Evolutionary conservation across 1,284 basidiomycete genomes (phyloP).

Genomic region (Fistulinella cinereoalba): DNA sequence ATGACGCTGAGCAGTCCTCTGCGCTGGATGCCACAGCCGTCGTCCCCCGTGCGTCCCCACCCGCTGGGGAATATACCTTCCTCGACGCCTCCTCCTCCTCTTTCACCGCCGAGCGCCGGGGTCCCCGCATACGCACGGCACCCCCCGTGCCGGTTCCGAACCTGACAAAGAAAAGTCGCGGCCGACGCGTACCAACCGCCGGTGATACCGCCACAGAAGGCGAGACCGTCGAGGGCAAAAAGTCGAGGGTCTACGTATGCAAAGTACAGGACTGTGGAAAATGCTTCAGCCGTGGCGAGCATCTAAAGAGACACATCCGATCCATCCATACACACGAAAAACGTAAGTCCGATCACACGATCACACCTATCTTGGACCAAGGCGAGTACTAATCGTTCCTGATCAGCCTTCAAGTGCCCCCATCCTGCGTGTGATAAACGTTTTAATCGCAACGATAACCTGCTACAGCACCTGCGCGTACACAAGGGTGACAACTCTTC

Average conservation of each 20-base stretch:
- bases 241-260: slow-evolving; percentile 56
- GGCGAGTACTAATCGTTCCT: slow-evolving; percentile 24
- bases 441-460: slow-evolving; percentile 65
- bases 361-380: slow-evolving; percentile 10
- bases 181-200: slow-evolving; percentile 60
- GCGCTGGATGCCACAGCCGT: slow-evolving; percentile 7
- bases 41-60: slow-evolving; percentile 23
- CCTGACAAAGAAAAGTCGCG: slow-evolving; percentile 69
- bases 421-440: slow-evolving; percentile 54
- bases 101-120: slow-evolving; percentile 34
- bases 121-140: slow-evolving; percentile 36
- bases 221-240: slow-evolving; percentile 36
- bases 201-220: slow-evolving; percentile 25
- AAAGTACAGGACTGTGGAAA: slow-evolving; percentile 68
- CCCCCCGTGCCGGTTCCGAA: slow-evolving; percentile 66
- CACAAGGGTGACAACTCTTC: slow-evolving; percentile 46
- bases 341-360: slow-evolving; percentile 47
- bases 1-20: slow-evolving; percentile 18
- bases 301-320: slow-evolving; percentile 74
- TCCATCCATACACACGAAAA: slow-evolving; percentile 77
- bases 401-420: slow-evolving; percentile 56
- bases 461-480: slow-evolving; percentile 57
- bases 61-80: slow-evolving; percentile 34
- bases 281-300: slow-evolving; percentile 71
- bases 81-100: slow-evolving; percentile 37